Evolutionary conservation across 768 basidiomycete genomes (phyloP).

Genomic region (Amanita thiersii): DNA sequence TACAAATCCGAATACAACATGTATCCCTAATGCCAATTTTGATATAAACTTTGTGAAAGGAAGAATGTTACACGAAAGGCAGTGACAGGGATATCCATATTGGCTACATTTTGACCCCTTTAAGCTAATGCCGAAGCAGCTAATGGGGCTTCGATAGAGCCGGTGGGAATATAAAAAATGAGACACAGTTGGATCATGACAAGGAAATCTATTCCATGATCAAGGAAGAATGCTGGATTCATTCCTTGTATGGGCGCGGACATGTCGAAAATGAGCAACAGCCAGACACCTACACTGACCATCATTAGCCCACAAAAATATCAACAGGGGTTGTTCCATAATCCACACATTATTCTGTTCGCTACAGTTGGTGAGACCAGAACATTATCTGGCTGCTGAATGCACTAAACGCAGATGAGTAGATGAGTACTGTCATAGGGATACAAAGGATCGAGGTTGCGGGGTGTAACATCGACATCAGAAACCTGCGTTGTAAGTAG

Average conservation of each 20-base stretch:
- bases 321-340: too few relatives aligned
- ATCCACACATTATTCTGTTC: too few relatives aligned
- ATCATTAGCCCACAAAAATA: too few relatives aligned
- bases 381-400: too few relatives aligned
- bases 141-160: constrained; percentile 56
- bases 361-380: too few relatives aligned
- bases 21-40: constrained; percentile 16
- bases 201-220: background rate
- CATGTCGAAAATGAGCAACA: too few relatives aligned
- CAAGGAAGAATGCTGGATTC: too few relatives aligned
- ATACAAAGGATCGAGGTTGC: background rate
- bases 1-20: constrained; percentile 14
- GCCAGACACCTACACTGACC: too few relatives aligned
- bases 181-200: background rate
- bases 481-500: constrained; percentile 14
- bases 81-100: constrained; percentile 22
- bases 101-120: constrained; percentile 61
- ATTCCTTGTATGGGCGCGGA: too few relatives aligned
- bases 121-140: constrained; percentile 31
- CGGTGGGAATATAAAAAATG: constrained; percentile 12
- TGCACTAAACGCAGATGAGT: too few relatives aligned
- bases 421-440: too few relatives aligned
- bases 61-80: background rate
- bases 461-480: constrained; percentile 10
- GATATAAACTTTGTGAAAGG: background rate